phyloP scores from a whole-genome alignment of 2,329 filamentous ascomycete genomes.

The Calonectria pauciramosa region DNA sequence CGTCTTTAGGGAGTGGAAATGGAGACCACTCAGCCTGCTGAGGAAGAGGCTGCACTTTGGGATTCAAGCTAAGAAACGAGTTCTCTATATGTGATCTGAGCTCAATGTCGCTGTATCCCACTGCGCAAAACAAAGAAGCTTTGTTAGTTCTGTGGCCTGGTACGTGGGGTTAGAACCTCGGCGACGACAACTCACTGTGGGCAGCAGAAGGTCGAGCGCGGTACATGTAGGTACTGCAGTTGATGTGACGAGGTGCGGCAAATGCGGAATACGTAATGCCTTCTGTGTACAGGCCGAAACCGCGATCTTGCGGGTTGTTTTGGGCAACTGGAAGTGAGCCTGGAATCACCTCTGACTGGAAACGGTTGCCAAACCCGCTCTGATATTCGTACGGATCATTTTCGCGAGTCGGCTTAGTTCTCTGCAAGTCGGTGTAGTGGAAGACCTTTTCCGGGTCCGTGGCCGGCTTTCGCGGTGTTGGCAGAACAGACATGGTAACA shows the following conservation, averaged over 20 bases:
- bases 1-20: background rate
- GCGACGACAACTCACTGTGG: background rate
- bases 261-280: background rate
- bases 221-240: background rate
- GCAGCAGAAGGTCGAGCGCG: background rate
- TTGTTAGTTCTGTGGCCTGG: background rate
- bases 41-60: background rate
- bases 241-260: background rate
- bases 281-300: background rate
- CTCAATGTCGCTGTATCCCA: background rate
- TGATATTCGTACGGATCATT: background rate
- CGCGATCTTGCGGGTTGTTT: background rate
- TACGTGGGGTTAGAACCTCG: background rate
- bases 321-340: background rate
- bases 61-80: background rate
- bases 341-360: background rate
- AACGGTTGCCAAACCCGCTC: background rate
- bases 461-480: background rate
- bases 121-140: background rate
- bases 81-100: background rate
- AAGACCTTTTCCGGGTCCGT: background rate
- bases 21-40: background rate
- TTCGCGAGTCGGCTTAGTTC: background rate
- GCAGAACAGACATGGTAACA: too few relatives aligned
- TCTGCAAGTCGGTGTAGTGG: background rate